Evolutionary conservation across 2,329 filamentous ascomycete species (phyloP).

Genomic region (Elsinoe necatrix): DNA sequence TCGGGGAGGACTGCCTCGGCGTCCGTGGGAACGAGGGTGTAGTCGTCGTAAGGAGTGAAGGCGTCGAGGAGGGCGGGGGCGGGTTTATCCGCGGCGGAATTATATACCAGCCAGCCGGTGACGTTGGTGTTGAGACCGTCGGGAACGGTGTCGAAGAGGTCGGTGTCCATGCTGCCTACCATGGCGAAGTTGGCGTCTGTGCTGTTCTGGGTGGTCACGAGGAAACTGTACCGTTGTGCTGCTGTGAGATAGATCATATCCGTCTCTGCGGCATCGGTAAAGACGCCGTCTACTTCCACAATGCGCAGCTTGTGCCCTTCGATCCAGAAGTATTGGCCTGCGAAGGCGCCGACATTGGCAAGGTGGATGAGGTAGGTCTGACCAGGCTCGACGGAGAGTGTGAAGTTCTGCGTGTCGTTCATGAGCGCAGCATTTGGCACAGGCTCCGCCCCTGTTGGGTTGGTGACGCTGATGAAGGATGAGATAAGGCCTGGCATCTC

Average conservation of each 20-base stretch:
- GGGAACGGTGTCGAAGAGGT: constrained; percentile 59
- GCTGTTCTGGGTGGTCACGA: constrained; percentile 53
- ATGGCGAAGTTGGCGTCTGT: constrained; percentile 53
- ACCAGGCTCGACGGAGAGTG: constrained; percentile 40
- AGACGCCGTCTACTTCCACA: constrained; percentile 63
- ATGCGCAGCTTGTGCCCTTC: constrained; percentile 58
- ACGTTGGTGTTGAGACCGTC: constrained; percentile 57
- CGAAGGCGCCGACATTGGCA: constrained; percentile 60
- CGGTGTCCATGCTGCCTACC: constrained; percentile 24
- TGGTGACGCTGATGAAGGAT: constrained; percentile 46
- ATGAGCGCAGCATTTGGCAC: constrained; percentile 57
- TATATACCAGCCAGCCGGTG: constrained; percentile 49
- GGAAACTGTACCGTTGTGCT: constrained; percentile 61
- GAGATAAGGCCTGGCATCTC: constrained; percentile 43
- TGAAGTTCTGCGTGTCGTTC: constrained; percentile 50
- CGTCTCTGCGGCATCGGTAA: constrained; percentile 51
- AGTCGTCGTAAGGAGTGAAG: constrained; percentile 65
- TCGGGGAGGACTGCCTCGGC: constrained; percentile 50
- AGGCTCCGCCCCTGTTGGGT: constrained; percentile 55
- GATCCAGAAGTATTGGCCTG: constrained; percentile 60
- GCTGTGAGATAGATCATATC: constrained; percentile 58
- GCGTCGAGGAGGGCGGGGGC: constrained; percentile 49
- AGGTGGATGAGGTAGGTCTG: constrained; percentile 58
- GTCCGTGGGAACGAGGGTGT: constrained; percentile 61
- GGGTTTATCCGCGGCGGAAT: constrained; percentile 39